These are phyloP conservation scores for Neospora caninum DNA, from an alignment of 169 alveolate species.

Conservation along the genomic window DNA sequence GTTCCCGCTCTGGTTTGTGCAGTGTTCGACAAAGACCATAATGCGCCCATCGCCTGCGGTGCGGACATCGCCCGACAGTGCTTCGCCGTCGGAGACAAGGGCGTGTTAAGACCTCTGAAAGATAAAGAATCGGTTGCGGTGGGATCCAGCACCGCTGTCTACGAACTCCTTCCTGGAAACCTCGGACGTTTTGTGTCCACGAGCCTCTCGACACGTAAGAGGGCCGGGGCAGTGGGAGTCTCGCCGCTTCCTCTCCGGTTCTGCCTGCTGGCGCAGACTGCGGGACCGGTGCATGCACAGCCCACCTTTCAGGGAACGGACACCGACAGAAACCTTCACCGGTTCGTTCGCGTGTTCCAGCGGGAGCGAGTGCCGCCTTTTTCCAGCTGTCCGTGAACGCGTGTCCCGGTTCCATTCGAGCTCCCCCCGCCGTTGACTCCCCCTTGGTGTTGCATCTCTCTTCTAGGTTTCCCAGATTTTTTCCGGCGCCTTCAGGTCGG, in stretches of 20 bases:
- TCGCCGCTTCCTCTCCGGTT: background rate
- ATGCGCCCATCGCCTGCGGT: background rate
- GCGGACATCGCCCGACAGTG: constrained; percentile 11
- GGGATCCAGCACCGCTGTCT: background rate
- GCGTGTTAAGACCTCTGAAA: background rate
- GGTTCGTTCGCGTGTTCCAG: too few species aligned
- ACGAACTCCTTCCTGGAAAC: background rate
- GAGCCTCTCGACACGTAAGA: background rate
- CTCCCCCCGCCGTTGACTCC: too few species aligned
- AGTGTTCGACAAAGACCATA: background rate
- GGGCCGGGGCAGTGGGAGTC: background rate
- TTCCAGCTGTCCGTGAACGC: too few species aligned
- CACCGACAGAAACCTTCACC: too few species aligned
- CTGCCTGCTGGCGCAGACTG: too few species aligned
- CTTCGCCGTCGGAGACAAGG: background rate
- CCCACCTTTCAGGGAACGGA: too few species aligned
- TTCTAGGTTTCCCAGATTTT: too few species aligned
- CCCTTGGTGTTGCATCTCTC: too few species aligned
- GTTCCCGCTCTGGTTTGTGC: background rate
- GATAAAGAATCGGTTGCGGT: background rate
- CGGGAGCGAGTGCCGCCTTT: too few species aligned
- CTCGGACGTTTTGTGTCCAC: background rate
- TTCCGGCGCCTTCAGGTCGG: too few species aligned
- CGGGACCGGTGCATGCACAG: too few species aligned
- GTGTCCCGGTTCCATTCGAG: too few species aligned